phyloP scores from a whole-genome alignment of 208 protist genomes.

The Crithidia sp. region DNA sequence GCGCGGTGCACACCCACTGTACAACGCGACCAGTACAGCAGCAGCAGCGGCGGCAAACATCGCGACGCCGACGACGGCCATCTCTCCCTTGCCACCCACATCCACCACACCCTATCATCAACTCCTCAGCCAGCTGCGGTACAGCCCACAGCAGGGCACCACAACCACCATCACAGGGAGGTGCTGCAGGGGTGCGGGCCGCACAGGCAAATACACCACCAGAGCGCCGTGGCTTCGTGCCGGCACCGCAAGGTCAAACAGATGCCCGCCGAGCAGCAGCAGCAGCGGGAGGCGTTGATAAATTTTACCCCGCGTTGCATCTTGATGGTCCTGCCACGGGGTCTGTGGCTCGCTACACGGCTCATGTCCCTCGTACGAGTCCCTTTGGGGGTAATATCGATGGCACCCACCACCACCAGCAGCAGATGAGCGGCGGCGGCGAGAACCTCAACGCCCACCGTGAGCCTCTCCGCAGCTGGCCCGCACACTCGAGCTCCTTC shows the following conservation, averaged over 20 bases:
- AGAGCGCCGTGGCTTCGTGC: background rate
- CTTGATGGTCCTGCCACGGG: too few species aligned
- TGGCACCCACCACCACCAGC: too few species aligned
- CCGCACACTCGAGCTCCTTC: background rate
- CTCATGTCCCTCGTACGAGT: background rate
- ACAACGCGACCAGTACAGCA: background rate
- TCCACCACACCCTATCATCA: constrained; percentile 32
- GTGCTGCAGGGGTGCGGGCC: background rate
- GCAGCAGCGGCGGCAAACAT: background rate
- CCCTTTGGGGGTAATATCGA: too few species aligned
- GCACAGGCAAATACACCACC: constrained; percentile 23
- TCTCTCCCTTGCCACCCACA: constrained; percentile 21
- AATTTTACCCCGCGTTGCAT: too few species aligned
- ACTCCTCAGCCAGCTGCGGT: constrained; percentile 30
- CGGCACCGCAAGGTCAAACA: background rate
- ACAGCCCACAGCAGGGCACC: constrained; percentile 24
- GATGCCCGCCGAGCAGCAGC: too few species aligned
- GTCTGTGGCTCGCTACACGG: constrained; percentile 17
- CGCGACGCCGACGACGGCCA: constrained; percentile 1
- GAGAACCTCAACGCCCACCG: background rate
- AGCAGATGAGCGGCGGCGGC: too few species aligned
- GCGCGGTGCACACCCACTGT: background rate
- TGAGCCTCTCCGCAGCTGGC: constrained; percentile 5
- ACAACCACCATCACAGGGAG: background rate
- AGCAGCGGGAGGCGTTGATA: too few species aligned